Percentiles rank a stretch among this genome's conserved stretches.
Conservation (phyloP, 148 eudicot species). For the Cornus kousa region DNA sequence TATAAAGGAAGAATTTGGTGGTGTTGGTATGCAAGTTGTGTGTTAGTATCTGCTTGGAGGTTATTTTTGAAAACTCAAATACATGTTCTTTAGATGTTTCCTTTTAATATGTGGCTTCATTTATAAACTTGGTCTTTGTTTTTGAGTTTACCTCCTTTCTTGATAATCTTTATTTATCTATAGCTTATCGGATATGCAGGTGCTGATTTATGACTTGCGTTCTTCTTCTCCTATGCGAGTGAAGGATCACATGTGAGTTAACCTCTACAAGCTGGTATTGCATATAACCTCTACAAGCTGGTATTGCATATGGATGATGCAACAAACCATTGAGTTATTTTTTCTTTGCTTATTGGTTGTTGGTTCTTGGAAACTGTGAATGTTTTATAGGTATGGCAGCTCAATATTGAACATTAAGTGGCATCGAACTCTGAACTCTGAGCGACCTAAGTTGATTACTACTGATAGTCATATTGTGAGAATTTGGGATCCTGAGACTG, state of each 20-base stretch:
- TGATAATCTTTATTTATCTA: background rate
- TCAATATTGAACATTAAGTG: slow-evolving; percentile 82
- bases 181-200: slow-evolving; percentile 43
- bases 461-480: slow-evolving; percentile 80
- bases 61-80: no score
- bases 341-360: slow-evolving; percentile 4
- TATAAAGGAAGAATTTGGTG: background rate
- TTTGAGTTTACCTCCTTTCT: background rate
- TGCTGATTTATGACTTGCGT: slow-evolving; percentile 84
- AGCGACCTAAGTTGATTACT: slow-evolving; percentile 63
- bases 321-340: background rate
- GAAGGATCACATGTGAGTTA: slow-evolving; percentile 95
- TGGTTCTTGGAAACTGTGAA: background rate
- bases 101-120: background rate
- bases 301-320: background rate
- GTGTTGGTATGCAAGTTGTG: background rate
- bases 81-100: background rate
- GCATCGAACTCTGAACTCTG: slow-evolving; percentile 80
- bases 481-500: slow-evolving; percentile 96
- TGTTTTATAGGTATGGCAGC: slow-evolving; percentile 73
- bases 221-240: slow-evolving; percentile 74
- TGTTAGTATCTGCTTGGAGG: background rate
- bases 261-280: slow-evolving; percentile 10
- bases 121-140: background rate
- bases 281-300: slow-evolving; percentile 11